Evolutionary conservation across 495 filamentous ascomycete genomes (phyloP), one percentile per base, ranked within the genome.

Genomic region (Amphirosellinia nigrospora): DNA sequence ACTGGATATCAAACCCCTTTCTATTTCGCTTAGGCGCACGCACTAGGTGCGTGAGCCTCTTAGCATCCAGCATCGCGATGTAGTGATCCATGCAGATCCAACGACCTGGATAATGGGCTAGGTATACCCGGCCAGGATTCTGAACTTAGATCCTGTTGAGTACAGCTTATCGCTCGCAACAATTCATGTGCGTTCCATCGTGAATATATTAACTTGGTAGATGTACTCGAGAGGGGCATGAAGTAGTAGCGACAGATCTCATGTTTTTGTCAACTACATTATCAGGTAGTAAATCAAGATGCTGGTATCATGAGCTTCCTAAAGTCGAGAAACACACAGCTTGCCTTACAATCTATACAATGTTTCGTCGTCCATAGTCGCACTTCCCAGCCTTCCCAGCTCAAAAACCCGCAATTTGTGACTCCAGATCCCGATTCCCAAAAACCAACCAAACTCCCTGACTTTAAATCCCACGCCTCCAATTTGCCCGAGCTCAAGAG

Each of bases 401-500:
- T 28, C 0, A 13, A 48, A 28, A 28, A 52, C 26, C 28, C 10
- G 9, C 48, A 3, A 26, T 6, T 8, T 15, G 21, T 23, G 11
- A 61, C 21, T 15, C 58, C n/a, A 7, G 26, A 26, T 26, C 58
- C 36, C 3, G 28, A 28, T 2, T 28, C 4, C 32, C 21, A 41
- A 41, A 65, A 16, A 2, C 4, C 11, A 28, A 61, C 26, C n/a
- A 2, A 61, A 61, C 36, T 23, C 36, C 58, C n/a, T 16, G 11
- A 43, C 1, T 13, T 64, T 43, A 9, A 4, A 11, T 23, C 38
- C 16, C 21, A 4, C 9, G 7, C 5, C n/a, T 13, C 34, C 11
- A 53, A 55, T 16, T 19, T 0, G 36, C 16, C 21, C 19, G n/a
- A 48, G 28, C 11, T 62, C 23, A 62, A 65, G 73, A 79, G 1